Evolutionary conservation across 2,329 filamentous ascomycete species (phyloP).

Genomic region (Fusarium udum): DNA sequence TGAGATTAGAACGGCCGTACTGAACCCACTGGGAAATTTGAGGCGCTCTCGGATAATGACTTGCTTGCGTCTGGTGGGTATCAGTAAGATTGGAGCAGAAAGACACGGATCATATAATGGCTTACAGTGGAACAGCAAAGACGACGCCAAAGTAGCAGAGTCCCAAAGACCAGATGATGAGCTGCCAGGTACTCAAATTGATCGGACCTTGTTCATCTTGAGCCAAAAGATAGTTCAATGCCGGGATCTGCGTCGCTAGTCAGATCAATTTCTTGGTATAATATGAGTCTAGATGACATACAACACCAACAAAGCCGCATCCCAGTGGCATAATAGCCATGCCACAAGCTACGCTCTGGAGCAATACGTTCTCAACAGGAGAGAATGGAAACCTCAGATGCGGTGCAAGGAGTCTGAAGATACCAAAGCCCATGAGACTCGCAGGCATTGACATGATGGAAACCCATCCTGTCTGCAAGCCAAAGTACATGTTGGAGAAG

Average conservation of each 20-base stretch:
- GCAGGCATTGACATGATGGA: conserved; percentile 97
- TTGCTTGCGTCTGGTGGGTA: conserved; percentile 70
- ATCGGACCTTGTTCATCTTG: conserved; percentile 82
- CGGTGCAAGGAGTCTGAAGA: conserved; percentile 82
- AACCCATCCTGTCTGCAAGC: conserved; percentile 81
- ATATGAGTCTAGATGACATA: conserved; percentile 47
- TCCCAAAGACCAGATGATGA: conserved; percentile 90
- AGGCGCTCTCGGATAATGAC: conserved; percentile 93
- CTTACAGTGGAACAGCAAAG: conserved; percentile 86
- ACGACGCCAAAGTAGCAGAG: conserved; percentile 97
- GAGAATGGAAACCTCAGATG: conserved; percentile 84
- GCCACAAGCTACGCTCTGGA: conserved; percentile 93
- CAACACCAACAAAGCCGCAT: conserved; percentile 92
- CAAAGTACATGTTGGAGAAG: conserved; percentile 98
- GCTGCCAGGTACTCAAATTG: conserved; percentile 74
- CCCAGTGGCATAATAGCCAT: conserved; percentile 97
- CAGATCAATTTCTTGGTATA: not conserved
- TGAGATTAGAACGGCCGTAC: conserved; percentile 91
- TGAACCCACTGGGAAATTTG: conserved; percentile 94
- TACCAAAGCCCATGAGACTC: conserved; percentile 91
- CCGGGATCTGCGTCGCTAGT: conserved; percentile 69
- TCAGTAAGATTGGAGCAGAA: conserved; percentile 1
- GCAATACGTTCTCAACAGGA: conserved; percentile 94
- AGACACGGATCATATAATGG: not conserved
- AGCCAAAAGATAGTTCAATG: conserved; percentile 85